Percentiles rank a stretch among this genome's conserved stretches.
Evolutionary conservation across 1,139 yeast genomes (phyloP).

Genomic region (Meyerozyma athensensis): DNA sequence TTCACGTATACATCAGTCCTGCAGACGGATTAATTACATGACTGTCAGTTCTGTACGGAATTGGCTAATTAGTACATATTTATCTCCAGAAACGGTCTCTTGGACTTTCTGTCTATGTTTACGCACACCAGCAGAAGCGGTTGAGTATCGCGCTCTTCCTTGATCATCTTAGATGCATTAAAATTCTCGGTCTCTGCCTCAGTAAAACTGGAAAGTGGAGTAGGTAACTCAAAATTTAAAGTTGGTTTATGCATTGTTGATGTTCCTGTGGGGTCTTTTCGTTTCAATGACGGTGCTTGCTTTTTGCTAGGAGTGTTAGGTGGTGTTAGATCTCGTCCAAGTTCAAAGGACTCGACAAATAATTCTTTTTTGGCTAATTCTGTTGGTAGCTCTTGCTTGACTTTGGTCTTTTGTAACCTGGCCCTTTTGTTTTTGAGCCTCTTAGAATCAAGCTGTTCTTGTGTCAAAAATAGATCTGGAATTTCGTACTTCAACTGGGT

Average conservation of each 20-base stretch:
- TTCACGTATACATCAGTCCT: neutral
- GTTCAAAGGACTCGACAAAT: neutral
- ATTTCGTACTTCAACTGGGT: conserved; percentile 42
- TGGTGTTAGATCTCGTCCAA: conserved; percentile 16
- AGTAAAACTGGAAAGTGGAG: conserved; percentile 18
- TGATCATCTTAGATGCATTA: conserved; percentile 1
- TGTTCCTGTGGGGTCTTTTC: conserved; percentile 1
- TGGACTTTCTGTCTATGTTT: neutral
- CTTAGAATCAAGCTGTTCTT: conserved; percentile 46
- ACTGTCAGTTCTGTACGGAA: no score
- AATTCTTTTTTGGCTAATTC: conserved; percentile 2
- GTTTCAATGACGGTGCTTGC: conserved; percentile 13
- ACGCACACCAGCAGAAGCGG: conserved; percentile 2
- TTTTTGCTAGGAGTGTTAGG: conserved; percentile 30
- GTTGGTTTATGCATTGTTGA: conserved; percentile 3
- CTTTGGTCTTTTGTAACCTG: conserved; percentile 6
- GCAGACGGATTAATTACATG: no score
- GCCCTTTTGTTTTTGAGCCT: conserved; percentile 22
- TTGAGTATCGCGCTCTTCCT: conserved; percentile 4
- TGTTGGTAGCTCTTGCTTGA: conserved; percentile 8
- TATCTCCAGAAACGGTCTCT: conserved; percentile 1
- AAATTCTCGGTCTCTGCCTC: conserved; percentile 7
- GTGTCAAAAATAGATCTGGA: conserved; percentile 57
- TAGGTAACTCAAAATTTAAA: conserved; percentile 14
- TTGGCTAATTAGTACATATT: conserved; percentile 1